Base-by-base conservation (phyloP, 352 stramenopile species). In the Saprolegnia diclina region DNA sequence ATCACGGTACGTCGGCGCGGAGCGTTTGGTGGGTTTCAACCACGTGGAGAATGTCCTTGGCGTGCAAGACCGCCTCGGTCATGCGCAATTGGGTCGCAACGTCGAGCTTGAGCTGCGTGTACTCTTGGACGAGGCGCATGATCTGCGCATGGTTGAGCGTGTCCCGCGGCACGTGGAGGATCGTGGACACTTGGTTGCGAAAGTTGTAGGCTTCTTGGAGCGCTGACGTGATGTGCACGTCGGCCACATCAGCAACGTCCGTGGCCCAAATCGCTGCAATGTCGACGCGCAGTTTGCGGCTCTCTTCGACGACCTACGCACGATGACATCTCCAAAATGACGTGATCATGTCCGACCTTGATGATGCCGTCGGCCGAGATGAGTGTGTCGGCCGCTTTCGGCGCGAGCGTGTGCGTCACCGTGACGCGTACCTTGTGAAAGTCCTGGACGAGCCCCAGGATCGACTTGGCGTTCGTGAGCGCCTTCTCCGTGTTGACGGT, bases 11-110 rank as follows among this genome's bases (percentile, higher is more conserved):
- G 38, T 69, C 63, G 7, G 29, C 48, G 3, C 63, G 63, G 19
- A 69, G 63, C 2, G 45, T 62, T 69, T 69, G 63, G 35, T 57
- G 61, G 1, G 63, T 48, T 21, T 59, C 45, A 19, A 69, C 10
- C 16, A 38, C 53, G 35, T 69, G 44, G 0, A 38, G 22, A 19
- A 69, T 69, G 14, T 57, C 45, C 21, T 42, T 29, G 26, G 63
- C 16, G n/a, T 52, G 5, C 14, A 29, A n/a, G 14, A 37, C 21
- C 5, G 63, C 13, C 13, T 57, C 24, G 2, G 21, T 55, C 24
- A 61, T 24, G 7, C 54, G n/a, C 29, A 69, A 38, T 4, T 50
- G 37, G 0, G 26, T 53, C 11, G 50, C 63, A 4, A 38, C 63
- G 19, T 69, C 29, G 11, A n/a, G 7, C 29, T 52, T 19, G 19